Base-by-base conservation (phyloP, 257 asterid species). In the Petunia secreta region DNA sequence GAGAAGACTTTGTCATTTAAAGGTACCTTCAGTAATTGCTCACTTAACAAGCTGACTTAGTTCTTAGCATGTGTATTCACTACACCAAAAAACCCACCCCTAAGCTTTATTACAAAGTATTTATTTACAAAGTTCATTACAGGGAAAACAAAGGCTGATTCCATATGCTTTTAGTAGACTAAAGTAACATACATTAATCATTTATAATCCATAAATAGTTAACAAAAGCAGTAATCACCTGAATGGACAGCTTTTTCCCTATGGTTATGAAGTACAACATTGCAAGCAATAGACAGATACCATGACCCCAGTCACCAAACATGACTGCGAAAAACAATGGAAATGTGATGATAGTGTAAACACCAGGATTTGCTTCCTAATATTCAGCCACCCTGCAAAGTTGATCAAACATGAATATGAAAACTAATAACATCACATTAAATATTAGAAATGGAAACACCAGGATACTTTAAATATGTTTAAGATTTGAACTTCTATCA, bases 281-380 rank as follows among this genome's bases (percentile, higher is more conserved):
- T 53, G 91, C 94, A 84, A 91, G 92, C 81, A 96, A 88, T 85
- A 96, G 90, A 92, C 99, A 96, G 84, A 96, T 90, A 62, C 99
- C 99, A 89, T 96, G 99, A 67, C 99, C n/a, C 98, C 99, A 96
- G 89, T 96, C 99, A 77, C 99, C 99, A 85, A 96, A 96, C 99
- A 96, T 96, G 85, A 96, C 97, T 0, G 98, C 99, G 50, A 96
- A 96, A 83, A 96, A 98, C 90, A 96, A 96, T 1, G 99, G 98
- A 85, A 96, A 96, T 16, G 99, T 96, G 82, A 92, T 97, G 69
- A 96, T 96, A 71, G 99, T 96, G 91, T 83, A 96, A 66, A 96
- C 97, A 81, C 97, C 99, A 77, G 99, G 99, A 88, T 96, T 96
- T 79, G 97, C 99, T 91, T 96, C 99, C 85, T 94, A 98, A 90